Base-by-base conservation (phyloP, 2,329 filamentous ascomycete species). In the Scedosporium apiospermum region DNA sequence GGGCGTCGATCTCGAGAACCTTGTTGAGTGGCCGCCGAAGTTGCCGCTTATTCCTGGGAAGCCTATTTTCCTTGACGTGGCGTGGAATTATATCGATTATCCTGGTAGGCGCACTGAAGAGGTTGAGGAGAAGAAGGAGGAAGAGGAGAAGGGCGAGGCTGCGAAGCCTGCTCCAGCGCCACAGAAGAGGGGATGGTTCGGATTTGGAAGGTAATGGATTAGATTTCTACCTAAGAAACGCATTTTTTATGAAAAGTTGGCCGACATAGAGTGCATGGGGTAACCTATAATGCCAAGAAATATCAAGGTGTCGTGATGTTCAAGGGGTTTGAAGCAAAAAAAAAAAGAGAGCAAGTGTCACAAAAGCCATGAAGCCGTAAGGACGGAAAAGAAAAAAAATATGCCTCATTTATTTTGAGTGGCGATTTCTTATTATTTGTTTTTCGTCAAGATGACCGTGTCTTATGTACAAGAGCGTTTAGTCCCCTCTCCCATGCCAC, bases 11-110 rank as follows among this genome's bases (percentile, higher is more conserved):
- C 79, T 97, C 27, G 80, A 80, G 51, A 93, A 93, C 67, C 78
- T 99, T 27, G 93, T 98, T 57, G 84, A 87, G 4, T 97, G 93
- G 73, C 95, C 95, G 12, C 93, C 93, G 1, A 89, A 87, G 71
- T 78, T 97, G 67, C 86, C 90, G 65, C 82, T 89, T 1, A 86
- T 98, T 46, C 92, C 95, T 0, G 88, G 96, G 61, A 99, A 99
- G 78, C 95, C 95, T 30, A 81, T 98, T 41, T 98, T 98, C 80
- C 85, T 98, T 64, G 95, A 99, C 71, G 88, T 96, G 6, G 95
- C 95, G 9, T 99, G 91, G 90, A 98, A 98, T 73, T 98, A 97
- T 72, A 93, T 99, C 65, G 86, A 91, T 58, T 99, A 99, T 71
- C 92, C 93, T 0, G 87, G 86, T 41, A 85, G 60, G 27, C 41